phyloP scores from a whole-genome alignment of 2,329 filamentous ascomycete genomes.

The Diaporthe sp. region DNA sequence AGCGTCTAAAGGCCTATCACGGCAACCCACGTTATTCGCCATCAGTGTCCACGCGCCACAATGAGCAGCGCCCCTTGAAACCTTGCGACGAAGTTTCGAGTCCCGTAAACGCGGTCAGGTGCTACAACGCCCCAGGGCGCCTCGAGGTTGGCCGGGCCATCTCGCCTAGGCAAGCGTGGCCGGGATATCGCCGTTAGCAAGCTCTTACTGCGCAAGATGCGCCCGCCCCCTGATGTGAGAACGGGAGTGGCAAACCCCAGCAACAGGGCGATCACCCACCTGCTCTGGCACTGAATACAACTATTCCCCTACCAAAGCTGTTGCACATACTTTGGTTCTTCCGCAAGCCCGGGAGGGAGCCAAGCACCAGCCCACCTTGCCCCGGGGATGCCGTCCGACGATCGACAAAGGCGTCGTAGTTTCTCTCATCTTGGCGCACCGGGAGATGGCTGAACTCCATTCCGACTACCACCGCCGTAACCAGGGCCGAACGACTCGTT shows the following conservation, averaged over 20 bases:
- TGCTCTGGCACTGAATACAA: neutral
- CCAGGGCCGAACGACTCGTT: slow-evolving; percentile 17
- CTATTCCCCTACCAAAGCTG: neutral
- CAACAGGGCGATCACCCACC: slow-evolving; percentile 6
- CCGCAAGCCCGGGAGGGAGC: slow-evolving; percentile 33
- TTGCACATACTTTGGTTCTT: slow-evolving; percentile 17
- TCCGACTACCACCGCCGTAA: neutral
- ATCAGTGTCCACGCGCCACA: neutral
- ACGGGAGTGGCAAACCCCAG: slow-evolving; percentile 6
- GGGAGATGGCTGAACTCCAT: slow-evolving; percentile 14
- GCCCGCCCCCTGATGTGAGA: slow-evolving; percentile 27
- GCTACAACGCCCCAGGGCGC: neutral
- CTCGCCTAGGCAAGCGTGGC: neutral
- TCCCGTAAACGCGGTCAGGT: slow-evolving; percentile 12
- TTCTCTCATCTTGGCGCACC: slow-evolving; percentile 23
- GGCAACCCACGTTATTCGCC: slow-evolving; percentile 16
- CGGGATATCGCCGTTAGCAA: slow-evolving; percentile 29
- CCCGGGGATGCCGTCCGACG: slow-evolving; percentile 14
- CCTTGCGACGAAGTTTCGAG: neutral
- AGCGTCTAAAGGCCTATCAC: slow-evolving; percentile 14
- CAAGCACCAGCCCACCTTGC: neutral
- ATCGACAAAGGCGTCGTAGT: slow-evolving; percentile 28
- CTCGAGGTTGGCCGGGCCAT: neutral
- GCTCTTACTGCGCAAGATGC: neutral
- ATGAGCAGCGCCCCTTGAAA: slow-evolving; percentile 10